These are phyloP conservation scores for Hanseniaspora lindneri DNA, from an alignment of 805 yeast species.

Conservation along the genomic window DNA sequence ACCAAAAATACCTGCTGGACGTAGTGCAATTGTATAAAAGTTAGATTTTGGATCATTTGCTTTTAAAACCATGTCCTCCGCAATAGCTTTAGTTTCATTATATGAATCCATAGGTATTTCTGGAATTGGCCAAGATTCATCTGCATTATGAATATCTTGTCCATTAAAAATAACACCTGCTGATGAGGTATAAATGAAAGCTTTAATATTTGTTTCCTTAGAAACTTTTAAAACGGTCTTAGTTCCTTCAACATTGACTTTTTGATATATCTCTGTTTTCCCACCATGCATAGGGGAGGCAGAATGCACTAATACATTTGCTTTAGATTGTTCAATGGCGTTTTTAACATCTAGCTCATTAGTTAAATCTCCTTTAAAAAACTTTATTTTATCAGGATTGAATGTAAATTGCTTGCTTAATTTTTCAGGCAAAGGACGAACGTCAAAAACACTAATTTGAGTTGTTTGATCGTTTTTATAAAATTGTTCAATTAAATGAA, in stretches of 20 bases:
- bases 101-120: conserved; percentile 89
- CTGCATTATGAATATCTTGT: conserved; percentile 80
- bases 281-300: conserved; percentile 95
- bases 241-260: conserved; percentile 88
- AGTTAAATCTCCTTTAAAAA: conserved; percentile 78
- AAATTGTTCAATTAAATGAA: conserved; percentile 81
- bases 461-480: conserved; percentile 54
- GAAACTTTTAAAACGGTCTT: conserved; percentile 57
- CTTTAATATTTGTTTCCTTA: conserved; percentile 38
- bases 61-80: conserved; percentile 67
- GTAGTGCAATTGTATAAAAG: conserved; percentile 67
- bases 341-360: conserved; percentile 50
- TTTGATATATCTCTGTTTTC: conserved; percentile 67
- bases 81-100: conserved; percentile 86
- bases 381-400: conserved; percentile 42
- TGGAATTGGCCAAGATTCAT: conserved; percentile 90
- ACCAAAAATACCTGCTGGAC: conserved; percentile 98
- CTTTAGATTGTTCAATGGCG: conserved; percentile 49
- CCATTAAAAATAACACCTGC: conserved; percentile 98
- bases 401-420: conserved; percentile 66
- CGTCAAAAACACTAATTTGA: conserved; percentile 74
- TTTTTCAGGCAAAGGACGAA: conserved; percentile 71
- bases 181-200: conserved; percentile 86
- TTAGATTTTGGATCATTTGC: conserved; percentile 50
- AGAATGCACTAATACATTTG: conserved; percentile 78